phyloP scores from a whole-genome alignment of 139 green algal species.

The Ostreobium quekettii region DNA sequence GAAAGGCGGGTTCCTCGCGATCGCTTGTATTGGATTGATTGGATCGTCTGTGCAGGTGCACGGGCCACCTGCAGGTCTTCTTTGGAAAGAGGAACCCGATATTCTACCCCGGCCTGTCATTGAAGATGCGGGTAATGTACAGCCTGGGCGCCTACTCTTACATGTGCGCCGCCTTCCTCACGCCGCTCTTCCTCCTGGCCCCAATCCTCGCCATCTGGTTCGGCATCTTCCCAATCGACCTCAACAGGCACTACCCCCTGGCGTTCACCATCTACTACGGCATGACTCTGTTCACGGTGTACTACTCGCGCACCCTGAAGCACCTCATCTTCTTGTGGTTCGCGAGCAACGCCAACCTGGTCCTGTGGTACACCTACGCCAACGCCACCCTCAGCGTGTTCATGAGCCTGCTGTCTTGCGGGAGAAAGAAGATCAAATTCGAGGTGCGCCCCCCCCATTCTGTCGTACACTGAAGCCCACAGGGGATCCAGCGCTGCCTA shows the following conservation, averaged over 20 bases:
- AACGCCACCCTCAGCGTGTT: constrained; percentile 18
- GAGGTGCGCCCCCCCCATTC: no score
- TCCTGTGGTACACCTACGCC: constrained; percentile 34
- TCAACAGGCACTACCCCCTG: constrained; percentile 18
- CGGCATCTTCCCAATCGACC: constrained; percentile 31
- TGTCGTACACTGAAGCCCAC: no score
- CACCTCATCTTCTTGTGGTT: constrained; percentile 26
- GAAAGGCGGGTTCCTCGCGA: no score
- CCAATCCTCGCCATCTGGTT: constrained; percentile 30
- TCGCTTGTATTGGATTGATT: no score
- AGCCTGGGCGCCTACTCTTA: constrained; percentile 2
- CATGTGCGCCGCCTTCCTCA: not conserved
- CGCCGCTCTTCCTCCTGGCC: constrained; percentile 27
- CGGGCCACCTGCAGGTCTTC: constrained; percentile 32
- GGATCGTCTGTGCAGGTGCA: not conserved
- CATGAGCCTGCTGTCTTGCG: no score
- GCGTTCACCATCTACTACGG: constrained; percentile 26
- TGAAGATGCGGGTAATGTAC: constrained; percentile 27
- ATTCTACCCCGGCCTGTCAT: constrained; percentile 16
- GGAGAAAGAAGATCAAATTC: no score
- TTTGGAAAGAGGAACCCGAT: constrained; percentile 27
- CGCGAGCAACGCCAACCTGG: constrained; percentile 28
- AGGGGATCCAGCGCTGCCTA: no score
- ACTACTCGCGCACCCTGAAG: constrained; percentile 19
- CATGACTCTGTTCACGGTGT: constrained; percentile 20